Conservation (phyloP, 306 rosid genomes). For the Purshia tridentata region DNA sequence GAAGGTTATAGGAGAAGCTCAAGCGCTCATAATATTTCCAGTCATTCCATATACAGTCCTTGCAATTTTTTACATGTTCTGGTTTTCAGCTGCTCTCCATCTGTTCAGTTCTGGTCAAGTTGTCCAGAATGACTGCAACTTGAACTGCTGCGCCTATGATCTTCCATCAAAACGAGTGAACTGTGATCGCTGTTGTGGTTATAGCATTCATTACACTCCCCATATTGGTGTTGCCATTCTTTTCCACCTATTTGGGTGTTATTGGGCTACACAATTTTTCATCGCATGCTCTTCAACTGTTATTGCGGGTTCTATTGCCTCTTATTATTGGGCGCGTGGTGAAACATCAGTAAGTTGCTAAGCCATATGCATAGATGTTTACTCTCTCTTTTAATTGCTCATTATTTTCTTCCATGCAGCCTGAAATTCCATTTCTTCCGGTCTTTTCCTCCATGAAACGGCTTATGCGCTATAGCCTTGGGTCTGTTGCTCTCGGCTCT, state of each 20-base stretch:
- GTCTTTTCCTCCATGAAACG: conserved; percentile 90
- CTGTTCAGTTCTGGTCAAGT: conserved; percentile 89
- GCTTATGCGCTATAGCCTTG: conserved; percentile 77
- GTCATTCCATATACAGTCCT: conserved; percentile 76
- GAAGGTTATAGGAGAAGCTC: conserved; percentile 94
- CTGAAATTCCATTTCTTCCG: conserved; percentile 85
- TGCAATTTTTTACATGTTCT: conserved; percentile 84
- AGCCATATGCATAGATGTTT: conserved; percentile 21
- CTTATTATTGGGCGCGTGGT: conserved; percentile 90
- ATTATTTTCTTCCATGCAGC: conserved; percentile 50
- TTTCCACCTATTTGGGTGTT: conserved; percentile 92
- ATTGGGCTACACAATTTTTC: conserved; percentile 92
- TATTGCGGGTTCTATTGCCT: conserved; percentile 91
- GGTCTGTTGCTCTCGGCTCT: conserved; percentile 94
- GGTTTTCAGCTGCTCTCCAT: conserved; percentile 83
- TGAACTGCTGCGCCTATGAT: conserved; percentile 78
- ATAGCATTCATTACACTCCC: conserved; percentile 72
- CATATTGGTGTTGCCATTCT: conserved; percentile 82
- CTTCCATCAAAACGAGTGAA: conserved; percentile 60
- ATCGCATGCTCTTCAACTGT: conserved; percentile 85
- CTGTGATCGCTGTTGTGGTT: conserved; percentile 85
- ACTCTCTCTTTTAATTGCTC: not conserved
- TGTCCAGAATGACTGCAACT: conserved; percentile 73
- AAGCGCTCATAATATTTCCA: conserved; percentile 78
- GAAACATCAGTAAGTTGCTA: conserved; percentile 77